Base-by-base conservation (phyloP, 768 basidiomycete species). In the Termitomyces sp. region DNA sequence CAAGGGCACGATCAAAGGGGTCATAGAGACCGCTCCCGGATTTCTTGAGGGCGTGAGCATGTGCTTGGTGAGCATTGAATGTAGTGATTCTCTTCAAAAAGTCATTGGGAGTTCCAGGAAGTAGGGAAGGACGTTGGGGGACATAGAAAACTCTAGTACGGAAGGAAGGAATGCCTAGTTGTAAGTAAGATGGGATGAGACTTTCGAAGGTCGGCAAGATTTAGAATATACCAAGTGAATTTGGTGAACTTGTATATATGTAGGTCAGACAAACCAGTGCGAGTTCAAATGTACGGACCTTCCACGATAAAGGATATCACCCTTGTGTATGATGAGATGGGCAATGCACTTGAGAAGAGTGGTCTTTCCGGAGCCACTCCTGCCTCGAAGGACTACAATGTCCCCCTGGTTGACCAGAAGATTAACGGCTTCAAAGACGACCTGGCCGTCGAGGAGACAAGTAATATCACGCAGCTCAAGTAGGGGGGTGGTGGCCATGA, bases 281-380 rank as follows among this genome's bases (percentile, higher is more conserved):
- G 3, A 22, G 25, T 7, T 22, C 20, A 9, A 2, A 31, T 55
- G 18, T 32, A 35, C 70, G 46, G 40, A 89, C 91, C 79, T 82
- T 68, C 88, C 91, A 63, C 76, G 73, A 63, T 86, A 85, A 13
- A 80, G 58, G 27, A 91, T 75, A 42, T 81, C 74, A 2, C 93
- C 87, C 7, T 77, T 71, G 64, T 91, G 89, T 5, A 89, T 67
- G 53, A 83, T 83, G 32, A 95, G 73, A 70, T 94, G 88, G 27
- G 91, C 84, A 22, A 95, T 76, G 63, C 89, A 93, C 68, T 94
- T 95, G 42, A 95, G 68, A 49, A 96, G 70, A 0, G 92, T 93
- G 1, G 86, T 84, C 66, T 88, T 89, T 48, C 92, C 94, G 18
- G 81, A 81, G 9, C 94, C 94, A 57, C 86, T 89, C 61, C 81